Evolutionary conservation across 2,329 filamentous ascomycete species (phyloP), one percentile per base, ranked within the genome.

Genomic region (Penicillium occitanis): DNA sequence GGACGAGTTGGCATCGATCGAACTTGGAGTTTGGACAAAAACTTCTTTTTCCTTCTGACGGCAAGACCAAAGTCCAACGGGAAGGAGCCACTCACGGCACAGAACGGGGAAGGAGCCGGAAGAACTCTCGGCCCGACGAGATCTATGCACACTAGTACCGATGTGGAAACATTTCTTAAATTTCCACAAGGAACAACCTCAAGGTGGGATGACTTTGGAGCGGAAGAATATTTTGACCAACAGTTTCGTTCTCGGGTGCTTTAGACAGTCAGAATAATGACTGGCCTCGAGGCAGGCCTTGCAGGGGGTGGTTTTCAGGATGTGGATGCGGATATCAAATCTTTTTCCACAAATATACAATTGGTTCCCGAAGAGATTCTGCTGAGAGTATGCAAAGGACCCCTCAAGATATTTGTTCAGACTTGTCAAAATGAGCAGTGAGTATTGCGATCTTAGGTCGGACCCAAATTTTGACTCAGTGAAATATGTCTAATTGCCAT

Each of bases 31-130:
- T 57, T 25, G 28, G 60, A 63, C 73, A 77, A 78, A 77, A 78
- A 78, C 74, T 78, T 77, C 75, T 74, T 72, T 75, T 74, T 72
- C 75, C 40, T 60, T 62, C 60, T 77, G 76, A 77, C 71, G 63
- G 64, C 59, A 64, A 68, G 59, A 28, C 22, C 22, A 48, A 48
- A 37, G 35, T 10, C 50, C 11, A 10, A 40, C n/a, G 19, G 40
- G 40, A 60, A 60, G 17, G 37, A 60, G 57, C 57, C 57, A 60
- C 37, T 46, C 40, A 60, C 35, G 19, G 37, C 37, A 13, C 53
- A 57, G 53, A 44, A n/a, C 61, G 50, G 61, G 50, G 50, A 48
- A 25, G 37, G 35, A 40, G 46, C 63, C n/a, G 67, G 67, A 68
- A 67, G 59, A 68, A 63, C 42, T 63, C 35, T 63, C 63, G 40